Evolutionary conservation across 306 rosid species (phyloP).

Genomic region (Vicia faba): DNA sequence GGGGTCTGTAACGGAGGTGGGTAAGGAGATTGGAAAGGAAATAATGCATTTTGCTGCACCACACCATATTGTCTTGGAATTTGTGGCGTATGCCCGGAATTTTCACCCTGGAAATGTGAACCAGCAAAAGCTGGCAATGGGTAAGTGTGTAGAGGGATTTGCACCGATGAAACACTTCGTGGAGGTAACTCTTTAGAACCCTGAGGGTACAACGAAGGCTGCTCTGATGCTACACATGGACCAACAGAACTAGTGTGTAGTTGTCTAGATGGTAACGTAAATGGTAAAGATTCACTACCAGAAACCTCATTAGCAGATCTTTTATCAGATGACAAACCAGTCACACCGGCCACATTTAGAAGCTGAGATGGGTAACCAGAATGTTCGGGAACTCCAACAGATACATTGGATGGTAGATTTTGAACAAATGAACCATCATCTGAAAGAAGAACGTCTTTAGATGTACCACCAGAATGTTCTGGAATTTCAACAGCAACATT

Average conservation of each 20-base stretch:
- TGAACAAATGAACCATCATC: conserved; percentile 42
- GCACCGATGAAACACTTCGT: conserved; percentile 43
- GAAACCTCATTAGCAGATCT: conserved; percentile 49
- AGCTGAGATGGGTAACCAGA: conserved; percentile 41
- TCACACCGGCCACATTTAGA: conserved; percentile 40
- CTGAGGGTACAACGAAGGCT: conserved; percentile 41
- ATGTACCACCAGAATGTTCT: conserved; percentile 38
- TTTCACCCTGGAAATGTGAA: conserved; percentile 52
- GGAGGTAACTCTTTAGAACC: conserved; percentile 47
- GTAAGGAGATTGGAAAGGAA: conserved; percentile 61
- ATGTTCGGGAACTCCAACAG: conserved; percentile 47
- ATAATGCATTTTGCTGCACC: conserved; percentile 55
- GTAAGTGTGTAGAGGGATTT: conserved; percentile 41
- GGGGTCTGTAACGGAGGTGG: conserved; percentile 49
- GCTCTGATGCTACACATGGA: conserved; percentile 46
- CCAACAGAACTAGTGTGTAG: conserved; percentile 44
- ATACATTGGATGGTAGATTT: conserved; percentile 42
- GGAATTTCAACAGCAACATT: conserved; percentile 42
- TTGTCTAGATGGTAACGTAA: conserved; percentile 43
- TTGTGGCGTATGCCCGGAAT: conserved; percentile 53
- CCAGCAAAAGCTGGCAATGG: conserved; percentile 61
- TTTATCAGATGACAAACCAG: conserved; percentile 47
- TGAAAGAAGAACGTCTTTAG: conserved; percentile 31
- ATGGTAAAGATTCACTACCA: conserved; percentile 40
- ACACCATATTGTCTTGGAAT: conserved; percentile 42